Base-by-base conservation (phyloP, 108 stramenopile genomes). In the Skeletonema potamos region DNA sequence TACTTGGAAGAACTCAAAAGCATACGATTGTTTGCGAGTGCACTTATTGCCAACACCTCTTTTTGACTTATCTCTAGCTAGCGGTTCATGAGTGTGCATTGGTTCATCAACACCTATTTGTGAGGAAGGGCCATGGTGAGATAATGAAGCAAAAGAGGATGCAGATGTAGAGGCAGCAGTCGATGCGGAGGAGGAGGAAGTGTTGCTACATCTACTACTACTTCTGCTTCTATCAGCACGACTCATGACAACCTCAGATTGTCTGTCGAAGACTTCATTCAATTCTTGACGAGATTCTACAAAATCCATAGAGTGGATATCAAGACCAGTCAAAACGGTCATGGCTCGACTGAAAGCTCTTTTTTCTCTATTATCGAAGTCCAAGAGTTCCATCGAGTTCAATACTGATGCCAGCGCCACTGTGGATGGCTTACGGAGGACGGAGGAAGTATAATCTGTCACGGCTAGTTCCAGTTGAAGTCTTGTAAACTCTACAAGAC, bases 301-400 rank as follows among this genome's bases (percentile, higher is more conserved):
- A 10, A 65, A 58, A 30, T 44, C 51, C 9, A 20, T 22, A 5
- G 58, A 28, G 22, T 28, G 46, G 11, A 57, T 18, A 37, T 32
- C 36, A 4, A 66, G 30, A 11, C 65, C 73, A 17, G 18, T 51
- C 17, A 36, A 2, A 22, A 20, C 48, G 6, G 22, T n/a, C 27
- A 77, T 22, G 15, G 17, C 62, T 8, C 43, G 62, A 26, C 68
- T 36, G 32, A 62, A 77, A 0, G 54, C 55, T 17, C 17, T 41
- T n/a, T 44, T 77, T 46, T 77, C 68, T 12, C 37, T 13, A 17
- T 39, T 27, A 6, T 36, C 36, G 29, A 77, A 77, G 28, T 73
- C 77, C 18, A 78, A 43, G 0, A 73, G 46, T 58, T 93, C 92
- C 58, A 93, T 78, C 5, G 92, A 85, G 62, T 91, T 91, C 17